Base-by-base conservation (phyloP, 2,329 filamentous ascomycete species). In the Amylocarpus encephaloides region DNA sequence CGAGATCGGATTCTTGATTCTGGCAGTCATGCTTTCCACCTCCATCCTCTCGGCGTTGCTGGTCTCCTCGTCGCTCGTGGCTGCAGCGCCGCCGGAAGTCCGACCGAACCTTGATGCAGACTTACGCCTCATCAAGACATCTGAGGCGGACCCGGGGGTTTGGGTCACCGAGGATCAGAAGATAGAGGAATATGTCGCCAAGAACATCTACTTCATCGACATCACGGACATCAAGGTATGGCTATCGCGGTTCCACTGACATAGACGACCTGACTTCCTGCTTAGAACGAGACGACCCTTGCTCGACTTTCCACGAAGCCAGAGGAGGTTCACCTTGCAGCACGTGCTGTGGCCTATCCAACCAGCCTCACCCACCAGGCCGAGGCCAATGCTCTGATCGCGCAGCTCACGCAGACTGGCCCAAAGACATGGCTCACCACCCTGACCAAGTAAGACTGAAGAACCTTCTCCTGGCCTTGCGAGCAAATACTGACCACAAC, bases 161-260 rank as follows among this genome's bases (percentile, higher is more conserved):
- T 53, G 50, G 50, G 43, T 56, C n/a, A 51, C 48, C 36, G 51
- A 56, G 32, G 53, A 55, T 9, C 36, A 55, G 22, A 56, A 56
- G 43, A 51, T 53, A 30, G 43, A 34, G 26, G 18, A 53, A 26
- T 53, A 53, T 43, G 46, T 50, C 10, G 32, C 52, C 4, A 55
- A 55, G 43, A 54, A 50, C 29, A 50, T 54, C 16, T 43, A 49
- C 11, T 54, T 56, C 40, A 52, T 56, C 42, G 54, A 56, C 29
- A 48, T 54, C 29, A 56, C 54, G 6, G 48, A 53, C 18, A 51
- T 56, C 42, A 46, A 50, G 44, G 50, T 52, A 48, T n/a, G 26
- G 10, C 12, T 16, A 32, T 36, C 19, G 2, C 26, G 5, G 15
- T 11, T 9, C n/a, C 4, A 33, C 13, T 19, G 19, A 10, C 2